These are phyloP conservation scores for Pythium dissotocum DNA, from an alignment of 352 stramenopile genomes.

Conservation along the genomic window DNA sequence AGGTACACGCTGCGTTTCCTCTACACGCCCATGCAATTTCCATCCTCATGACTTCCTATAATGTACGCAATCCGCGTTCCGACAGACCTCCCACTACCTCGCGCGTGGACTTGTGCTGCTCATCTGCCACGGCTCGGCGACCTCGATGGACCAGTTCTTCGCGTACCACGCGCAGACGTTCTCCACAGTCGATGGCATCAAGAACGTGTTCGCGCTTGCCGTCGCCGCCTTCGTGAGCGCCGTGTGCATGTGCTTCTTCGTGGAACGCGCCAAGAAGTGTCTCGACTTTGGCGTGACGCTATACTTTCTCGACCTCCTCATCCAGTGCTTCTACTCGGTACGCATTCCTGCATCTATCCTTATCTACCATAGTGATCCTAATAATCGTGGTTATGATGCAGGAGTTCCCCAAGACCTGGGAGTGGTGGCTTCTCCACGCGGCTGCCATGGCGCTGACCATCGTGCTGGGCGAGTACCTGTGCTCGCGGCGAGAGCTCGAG, in stretches of 20 bases:
- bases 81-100: constrained; percentile 81
- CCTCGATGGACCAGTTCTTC: constrained; percentile 85
- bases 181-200: constrained; percentile 71
- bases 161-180: constrained; percentile 80
- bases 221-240: constrained; percentile 60
- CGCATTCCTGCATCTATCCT: constrained; percentile 3
- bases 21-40: neutral
- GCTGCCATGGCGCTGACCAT: constrained; percentile 73
- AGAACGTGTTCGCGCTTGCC: constrained; percentile 79
- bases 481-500: constrained; percentile 81
- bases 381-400: constrained; percentile 15
- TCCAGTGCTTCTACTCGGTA: constrained; percentile 84
- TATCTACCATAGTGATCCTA: too few relatives aligned
- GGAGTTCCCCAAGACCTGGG: constrained; percentile 84
- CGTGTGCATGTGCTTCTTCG: constrained; percentile 74
- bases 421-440: constrained; percentile 86
- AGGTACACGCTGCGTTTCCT: constrained; percentile 40
- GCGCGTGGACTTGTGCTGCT: constrained; percentile 66
- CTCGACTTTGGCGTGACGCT: constrained; percentile 90
- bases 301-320: constrained; percentile 85
- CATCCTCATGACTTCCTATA: neutral
- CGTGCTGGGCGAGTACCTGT: constrained; percentile 87
- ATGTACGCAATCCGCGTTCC: neutral
- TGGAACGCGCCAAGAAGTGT: constrained; percentile 90
- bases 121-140: constrained; percentile 68